phyloP scores from a whole-genome alignment of 495 filamentous ascomycete species.

The Aspergillus sclerotiicarbonarius region DNA sequence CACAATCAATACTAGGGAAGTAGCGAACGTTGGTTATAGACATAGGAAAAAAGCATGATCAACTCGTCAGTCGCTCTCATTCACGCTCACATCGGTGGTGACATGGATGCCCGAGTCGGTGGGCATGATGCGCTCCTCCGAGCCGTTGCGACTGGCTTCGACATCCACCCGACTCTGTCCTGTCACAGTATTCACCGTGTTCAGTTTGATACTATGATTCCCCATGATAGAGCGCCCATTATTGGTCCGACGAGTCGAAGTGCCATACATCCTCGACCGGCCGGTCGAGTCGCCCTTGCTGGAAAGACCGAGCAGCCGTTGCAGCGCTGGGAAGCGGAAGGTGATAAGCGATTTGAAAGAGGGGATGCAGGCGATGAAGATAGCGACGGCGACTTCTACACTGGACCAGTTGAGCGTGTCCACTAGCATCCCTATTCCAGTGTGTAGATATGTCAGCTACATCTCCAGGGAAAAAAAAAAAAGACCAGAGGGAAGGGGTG shows the following conservation, averaged over 20 bases:
- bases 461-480: not conserved
- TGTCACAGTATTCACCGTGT: not conserved
- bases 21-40: too few relatives aligned
- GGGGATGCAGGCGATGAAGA: constrained; percentile 6
- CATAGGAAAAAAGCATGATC: not conserved
- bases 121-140: not conserved
- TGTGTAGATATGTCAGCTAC: not conserved
- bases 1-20: too few relatives aligned
- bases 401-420: constrained; percentile 1
- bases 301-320: not conserved
- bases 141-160: not conserved
- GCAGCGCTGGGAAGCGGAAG: constrained; percentile 3
- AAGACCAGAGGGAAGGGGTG: not conserved
- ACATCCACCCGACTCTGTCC: not conserved
- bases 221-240: not conserved
- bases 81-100: not conserved
- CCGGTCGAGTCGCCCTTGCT: constrained; percentile 3
- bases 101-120: not conserved
- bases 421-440: constrained; percentile 1
- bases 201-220: not conserved
- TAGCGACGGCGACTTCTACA: not conserved
- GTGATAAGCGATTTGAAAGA: constrained; percentile 1
- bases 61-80: not conserved
- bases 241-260: not conserved
- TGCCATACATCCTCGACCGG: not conserved